Evolutionary conservation across 164 flowering plant species (phyloP).

Genomic region (Stephania japonica): DNA sequence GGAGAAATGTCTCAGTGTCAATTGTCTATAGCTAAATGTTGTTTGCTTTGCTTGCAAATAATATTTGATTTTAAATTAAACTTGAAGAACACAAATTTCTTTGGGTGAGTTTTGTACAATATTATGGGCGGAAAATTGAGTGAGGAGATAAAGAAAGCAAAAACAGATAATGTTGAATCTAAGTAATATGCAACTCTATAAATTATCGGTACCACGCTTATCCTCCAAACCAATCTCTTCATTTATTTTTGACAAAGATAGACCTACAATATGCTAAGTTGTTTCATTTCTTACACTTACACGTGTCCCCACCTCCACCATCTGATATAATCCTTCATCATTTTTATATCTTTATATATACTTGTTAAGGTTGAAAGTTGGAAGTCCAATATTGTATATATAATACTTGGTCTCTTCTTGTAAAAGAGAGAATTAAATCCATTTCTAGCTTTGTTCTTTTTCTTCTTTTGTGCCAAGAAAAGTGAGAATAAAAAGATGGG

Average conservation of each 20-base stretch:
- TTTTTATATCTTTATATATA: too few relatives aligned
- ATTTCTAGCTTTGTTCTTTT: not conserved
- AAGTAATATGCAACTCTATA: not conserved
- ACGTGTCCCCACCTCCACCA: not conserved
- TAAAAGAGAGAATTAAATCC: not conserved
- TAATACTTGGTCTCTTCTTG: not conserved
- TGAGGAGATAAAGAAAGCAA: conserved; percentile 21
- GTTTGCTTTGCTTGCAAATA: too few relatives aligned
- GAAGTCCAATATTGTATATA: not conserved
- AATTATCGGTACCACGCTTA: conserved; percentile 2
- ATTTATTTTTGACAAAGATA: not conserved
- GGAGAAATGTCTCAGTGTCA: too few relatives aligned
- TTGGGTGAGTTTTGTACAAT: too few relatives aligned
- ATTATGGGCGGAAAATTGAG: not conserved
- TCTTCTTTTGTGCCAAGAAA: not conserved
- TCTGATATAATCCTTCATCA: too few relatives aligned
- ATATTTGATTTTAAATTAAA: too few relatives aligned
- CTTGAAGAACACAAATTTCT: too few relatives aligned
- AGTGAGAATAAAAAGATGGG: not conserved
- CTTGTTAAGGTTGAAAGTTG: too few relatives aligned
- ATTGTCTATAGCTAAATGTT: too few relatives aligned
- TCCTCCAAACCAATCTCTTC: not conserved
- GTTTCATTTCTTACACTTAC: not conserved
- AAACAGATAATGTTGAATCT: conserved; percentile 33
- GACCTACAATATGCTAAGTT: not conserved